A percentile compares a stretch with the other conserved stretches of the same genome.
These are phyloP conservation scores for Murraya koenigii DNA, from an alignment of 345 rosid genomes.

Conservation along the genomic window DNA sequence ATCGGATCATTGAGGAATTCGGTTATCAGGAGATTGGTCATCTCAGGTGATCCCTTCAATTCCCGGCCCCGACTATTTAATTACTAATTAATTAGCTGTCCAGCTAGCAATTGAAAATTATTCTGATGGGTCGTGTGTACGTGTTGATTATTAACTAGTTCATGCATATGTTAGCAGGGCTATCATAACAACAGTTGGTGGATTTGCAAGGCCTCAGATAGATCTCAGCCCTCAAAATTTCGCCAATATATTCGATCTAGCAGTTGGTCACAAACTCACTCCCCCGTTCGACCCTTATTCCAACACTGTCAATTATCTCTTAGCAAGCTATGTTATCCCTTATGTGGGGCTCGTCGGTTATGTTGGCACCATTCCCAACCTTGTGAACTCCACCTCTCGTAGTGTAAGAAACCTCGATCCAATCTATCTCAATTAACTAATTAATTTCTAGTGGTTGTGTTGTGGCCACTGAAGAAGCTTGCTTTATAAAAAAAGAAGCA, in stretches of 20 bases:
- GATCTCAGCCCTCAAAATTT: conserved; percentile 46
- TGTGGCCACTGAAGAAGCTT: too few relatives aligned
- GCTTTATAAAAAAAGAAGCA: fast-evolving
- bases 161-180: conserved; percentile 29
- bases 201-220: conserved; percentile 51
- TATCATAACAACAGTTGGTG: conserved; percentile 47
- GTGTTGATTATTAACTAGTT: too few relatives aligned
- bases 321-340: conserved; percentile 60
- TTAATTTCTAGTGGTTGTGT: too few relatives aligned
- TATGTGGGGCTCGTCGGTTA: conserved; percentile 71
- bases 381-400: conserved; percentile 30
- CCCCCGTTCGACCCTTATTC: conserved; percentile 71
- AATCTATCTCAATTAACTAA: too few relatives aligned
- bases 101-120: too few relatives aligned
- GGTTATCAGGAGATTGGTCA: conserved; percentile 75
- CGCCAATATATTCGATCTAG: conserved; percentile 43
- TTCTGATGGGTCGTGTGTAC: too few relatives aligned
- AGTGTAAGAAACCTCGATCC: conserved; percentile 27
- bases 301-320: conserved; percentile 45
- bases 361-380: conserved; percentile 58
- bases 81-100: too few relatives aligned
- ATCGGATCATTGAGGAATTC: conserved; percentile 53
- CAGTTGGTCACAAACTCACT: conserved; percentile 38
- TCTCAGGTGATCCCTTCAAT: conserved; percentile 37
- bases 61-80: too few relatives aligned